These are phyloP conservation scores for Phaeosphaeriaceae sp. DNA, from an alignment of 2,329 filamentous ascomycete genomes.

Conservation along the genomic window DNA sequence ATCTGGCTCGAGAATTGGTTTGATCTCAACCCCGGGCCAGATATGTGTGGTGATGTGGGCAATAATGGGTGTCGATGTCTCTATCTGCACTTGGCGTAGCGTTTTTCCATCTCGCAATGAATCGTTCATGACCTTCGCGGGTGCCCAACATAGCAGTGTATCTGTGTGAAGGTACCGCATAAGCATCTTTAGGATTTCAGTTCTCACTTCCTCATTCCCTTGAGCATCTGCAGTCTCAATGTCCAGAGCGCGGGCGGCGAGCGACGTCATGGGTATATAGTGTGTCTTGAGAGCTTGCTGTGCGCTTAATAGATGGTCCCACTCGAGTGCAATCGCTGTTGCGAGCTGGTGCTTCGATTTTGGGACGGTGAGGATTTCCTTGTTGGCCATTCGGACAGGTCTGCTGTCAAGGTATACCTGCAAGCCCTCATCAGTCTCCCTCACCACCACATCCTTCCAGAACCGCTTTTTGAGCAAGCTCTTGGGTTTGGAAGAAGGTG, in stretches of 20 bases:
- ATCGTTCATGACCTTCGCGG: constrained; percentile 59
- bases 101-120: constrained; percentile 54
- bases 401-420: constrained; percentile 78
- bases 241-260: constrained; percentile 82
- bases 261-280: constrained; percentile 86
- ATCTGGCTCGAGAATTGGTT: constrained; percentile 78
- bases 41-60: constrained; percentile 72
- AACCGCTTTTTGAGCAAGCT: constrained; percentile 73
- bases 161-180: constrained; percentile 92
- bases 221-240: constrained; percentile 71
- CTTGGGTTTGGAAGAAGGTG: constrained; percentile 49
- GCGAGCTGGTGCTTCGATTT: constrained; percentile 80
- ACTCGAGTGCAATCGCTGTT: constrained; percentile 85
- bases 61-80: constrained; percentile 72
- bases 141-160: constrained; percentile 88
- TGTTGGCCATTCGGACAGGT: constrained; percentile 78
- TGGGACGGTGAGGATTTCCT: constrained; percentile 75
- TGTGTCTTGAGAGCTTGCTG: constrained; percentile 86
- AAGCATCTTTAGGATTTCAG: constrained; percentile 69
- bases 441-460: constrained; percentile 83
- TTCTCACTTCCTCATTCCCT: constrained; percentile 61
- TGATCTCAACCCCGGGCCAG: constrained; percentile 83
- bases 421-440: constrained; percentile 55
- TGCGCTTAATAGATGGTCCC: constrained; percentile 82
- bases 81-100: constrained; percentile 75